Conservation (phyloP, 2,329 filamentous ascomycete genomes). For the Pochonia chlamydosporia region DNA sequence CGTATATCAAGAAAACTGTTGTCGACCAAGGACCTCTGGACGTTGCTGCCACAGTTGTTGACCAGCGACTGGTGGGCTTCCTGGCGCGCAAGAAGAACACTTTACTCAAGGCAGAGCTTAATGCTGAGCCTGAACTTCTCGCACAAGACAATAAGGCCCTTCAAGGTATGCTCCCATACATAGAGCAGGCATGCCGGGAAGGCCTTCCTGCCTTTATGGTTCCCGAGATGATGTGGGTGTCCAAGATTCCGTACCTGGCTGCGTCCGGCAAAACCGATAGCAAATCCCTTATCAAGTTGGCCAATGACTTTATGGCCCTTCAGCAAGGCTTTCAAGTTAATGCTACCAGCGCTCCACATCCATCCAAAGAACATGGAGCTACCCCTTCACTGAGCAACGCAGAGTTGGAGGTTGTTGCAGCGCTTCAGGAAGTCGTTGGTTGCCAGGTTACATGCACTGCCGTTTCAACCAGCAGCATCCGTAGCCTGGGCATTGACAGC, state of each 20-base stretch:
- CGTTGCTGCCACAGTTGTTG: constrained; percentile 10
- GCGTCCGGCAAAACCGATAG: constrained; percentile 16
- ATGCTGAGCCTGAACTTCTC: constrained; percentile 9
- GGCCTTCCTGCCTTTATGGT: constrained; percentile 16
- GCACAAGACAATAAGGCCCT: constrained; percentile 1
- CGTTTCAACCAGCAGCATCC: constrained; percentile 6
- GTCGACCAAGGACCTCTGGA: constrained; percentile 9
- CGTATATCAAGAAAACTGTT: constrained; percentile 2
- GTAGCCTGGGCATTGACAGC: constrained; percentile 15
- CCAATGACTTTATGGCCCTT: constrained; percentile 5
- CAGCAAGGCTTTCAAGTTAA: neutral
- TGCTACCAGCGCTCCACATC: neutral
- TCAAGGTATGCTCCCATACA: constrained; percentile 1
- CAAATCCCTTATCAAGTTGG: constrained; percentile 10
- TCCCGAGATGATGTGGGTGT: constrained; percentile 14
- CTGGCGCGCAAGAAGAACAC: constrained; percentile 6
- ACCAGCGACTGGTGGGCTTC: constrained; percentile 13
- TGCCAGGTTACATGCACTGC: constrained; percentile 3
- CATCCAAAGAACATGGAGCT: neutral
- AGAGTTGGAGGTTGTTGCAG: constrained; percentile 7
- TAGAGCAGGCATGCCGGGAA: constrained; percentile 9
- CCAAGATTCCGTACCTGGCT: constrained; percentile 13
- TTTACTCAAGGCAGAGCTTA: constrained; percentile 8
- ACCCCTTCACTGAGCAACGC: neutral
- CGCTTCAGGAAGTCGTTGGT: constrained; percentile 10